These are phyloP conservation scores for Talaromyces sp. DNA, from an alignment of 2,329 filamentous ascomycete species.

Conservation along the genomic window DNA sequence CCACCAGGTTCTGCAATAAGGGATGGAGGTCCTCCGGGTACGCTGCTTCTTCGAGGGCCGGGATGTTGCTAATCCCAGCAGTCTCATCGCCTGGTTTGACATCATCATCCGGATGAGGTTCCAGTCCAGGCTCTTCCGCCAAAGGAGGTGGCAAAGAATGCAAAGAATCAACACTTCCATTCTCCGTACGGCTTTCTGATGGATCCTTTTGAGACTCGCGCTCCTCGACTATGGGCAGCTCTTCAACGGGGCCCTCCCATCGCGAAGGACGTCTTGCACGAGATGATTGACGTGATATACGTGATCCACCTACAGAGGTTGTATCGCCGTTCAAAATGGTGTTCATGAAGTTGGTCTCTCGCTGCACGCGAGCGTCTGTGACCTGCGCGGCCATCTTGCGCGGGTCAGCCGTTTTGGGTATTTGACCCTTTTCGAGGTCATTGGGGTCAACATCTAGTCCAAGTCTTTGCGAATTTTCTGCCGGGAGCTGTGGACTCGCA, in stretches of 20 bases:
- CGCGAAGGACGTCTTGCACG: slow-evolving; percentile 23
- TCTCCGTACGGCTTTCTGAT: slow-evolving; percentile 10
- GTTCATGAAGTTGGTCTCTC: slow-evolving; percentile 39
- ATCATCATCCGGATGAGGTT: slow-evolving; percentile 13
- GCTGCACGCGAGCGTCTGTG: slow-evolving; percentile 42
- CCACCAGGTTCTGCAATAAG: slow-evolving; percentile 41
- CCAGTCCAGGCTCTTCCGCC: slow-evolving; percentile 20
- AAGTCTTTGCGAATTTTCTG: slow-evolving; percentile 31
- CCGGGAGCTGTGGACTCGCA: slow-evolving; percentile 30
- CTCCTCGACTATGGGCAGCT: slow-evolving; percentile 27
- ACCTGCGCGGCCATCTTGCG: slow-evolving; percentile 45
- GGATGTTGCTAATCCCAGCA: slow-evolving; percentile 19
- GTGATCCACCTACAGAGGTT: slow-evolving; percentile 17
- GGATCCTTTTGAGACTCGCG: slow-evolving; percentile 19
- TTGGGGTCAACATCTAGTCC: slow-evolving; percentile 41
- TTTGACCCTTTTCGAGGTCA: slow-evolving; percentile 44
- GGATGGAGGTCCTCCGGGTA: slow-evolving; percentile 45
- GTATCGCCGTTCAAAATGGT: slow-evolving; percentile 32
- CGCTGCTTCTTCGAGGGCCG: slow-evolving; percentile 30
- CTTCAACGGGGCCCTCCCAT: slow-evolving; percentile 20
- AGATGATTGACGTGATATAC: slow-evolving; percentile 25
- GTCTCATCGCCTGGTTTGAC: slow-evolving; percentile 17
- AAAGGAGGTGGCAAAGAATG: slow-evolving; percentile 22
- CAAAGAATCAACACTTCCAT: slow-evolving; percentile 23
- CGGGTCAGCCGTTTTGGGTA: slow-evolving; percentile 37